Percentiles rank a stretch among this genome's conserved stretches.
These are phyloP conservation scores for Ascochyta pisi DNA, from an alignment of 2,329 filamentous ascomycete genomes.

Conservation along the genomic window DNA sequence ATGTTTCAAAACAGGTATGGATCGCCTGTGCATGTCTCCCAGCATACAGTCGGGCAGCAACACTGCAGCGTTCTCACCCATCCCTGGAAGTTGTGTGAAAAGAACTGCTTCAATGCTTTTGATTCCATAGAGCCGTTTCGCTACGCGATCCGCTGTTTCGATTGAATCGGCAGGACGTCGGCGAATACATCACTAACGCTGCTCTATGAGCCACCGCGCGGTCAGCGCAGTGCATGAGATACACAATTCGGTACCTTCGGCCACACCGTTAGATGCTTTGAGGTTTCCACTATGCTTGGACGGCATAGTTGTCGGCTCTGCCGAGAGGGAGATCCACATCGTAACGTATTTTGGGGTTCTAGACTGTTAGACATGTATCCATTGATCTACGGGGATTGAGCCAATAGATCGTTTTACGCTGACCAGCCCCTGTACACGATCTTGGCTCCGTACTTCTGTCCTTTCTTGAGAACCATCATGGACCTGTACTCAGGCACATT, in stretches of 20 bases:
- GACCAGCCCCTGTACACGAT: conserved; percentile 89
- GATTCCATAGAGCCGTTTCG: not conserved
- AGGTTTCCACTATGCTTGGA: not conserved
- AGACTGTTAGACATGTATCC: not conserved
- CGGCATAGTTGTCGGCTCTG: not conserved
- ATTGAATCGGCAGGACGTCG: not conserved
- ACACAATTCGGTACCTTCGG: not conserved
- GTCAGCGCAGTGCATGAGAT: conserved; percentile 5
- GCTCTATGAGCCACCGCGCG: conserved; percentile 1
- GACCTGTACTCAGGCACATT: conserved; percentile 81
- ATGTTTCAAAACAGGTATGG: not conserved
- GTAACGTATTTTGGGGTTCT: conserved; percentile 1
- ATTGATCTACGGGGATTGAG: not conserved
- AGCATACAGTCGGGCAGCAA: not conserved
- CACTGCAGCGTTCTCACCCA: not conserved
- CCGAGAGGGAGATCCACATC: not conserved
- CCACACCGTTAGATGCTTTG: not conserved
- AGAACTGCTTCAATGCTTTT: not conserved
- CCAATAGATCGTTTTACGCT: conserved; percentile 39
- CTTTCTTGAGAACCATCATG: conserved; percentile 83
- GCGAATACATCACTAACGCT: conserved; percentile 1
- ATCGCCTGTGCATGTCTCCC: too few species aligned
- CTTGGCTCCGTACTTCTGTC: conserved; percentile 79
- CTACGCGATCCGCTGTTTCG: not conserved
- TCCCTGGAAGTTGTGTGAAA: not conserved